A percentile compares a stretch with the other conserved stretches of the same genome.
Conservation (phyloP, 345 rosid species). For the Trapa bicornis region DNA sequence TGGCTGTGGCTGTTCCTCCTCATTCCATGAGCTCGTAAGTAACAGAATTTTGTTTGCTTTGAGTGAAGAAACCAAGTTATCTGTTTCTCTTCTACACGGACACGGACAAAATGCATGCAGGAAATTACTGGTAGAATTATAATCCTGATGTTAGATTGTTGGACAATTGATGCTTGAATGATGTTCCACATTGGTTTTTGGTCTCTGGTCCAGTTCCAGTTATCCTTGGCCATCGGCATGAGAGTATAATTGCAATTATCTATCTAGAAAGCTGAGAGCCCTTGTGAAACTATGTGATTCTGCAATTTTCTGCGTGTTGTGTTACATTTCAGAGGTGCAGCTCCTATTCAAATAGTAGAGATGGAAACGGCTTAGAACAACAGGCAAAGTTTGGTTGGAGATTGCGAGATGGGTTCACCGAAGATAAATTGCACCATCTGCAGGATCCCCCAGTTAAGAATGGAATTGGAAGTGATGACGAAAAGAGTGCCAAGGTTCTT, state of each 20-base stretch:
- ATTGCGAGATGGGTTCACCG: conserved; percentile 75
- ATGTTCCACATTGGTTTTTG: not conserved
- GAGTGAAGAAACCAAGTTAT: not conserved
- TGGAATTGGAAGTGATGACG: conserved; percentile 33
- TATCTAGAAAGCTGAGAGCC: not conserved
- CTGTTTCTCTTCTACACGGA: not conserved
- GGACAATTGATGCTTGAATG: not conserved
- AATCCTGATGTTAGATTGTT: not conserved
- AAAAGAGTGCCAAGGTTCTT: conserved; percentile 64
- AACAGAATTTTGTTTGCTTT: not conserved
- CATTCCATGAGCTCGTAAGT: conserved; percentile 38
- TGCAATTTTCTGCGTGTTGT: not conserved
- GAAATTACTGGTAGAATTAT: not conserved
- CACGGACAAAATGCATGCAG: not conserved
- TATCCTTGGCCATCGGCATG: not conserved
- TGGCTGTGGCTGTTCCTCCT: conserved; percentile 21
- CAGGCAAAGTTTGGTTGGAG: conserved; percentile 31
- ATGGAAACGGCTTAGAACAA: conserved; percentile 19
- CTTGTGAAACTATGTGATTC: not conserved
- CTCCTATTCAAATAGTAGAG: conserved; percentile 34
- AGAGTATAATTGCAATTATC: not conserved
- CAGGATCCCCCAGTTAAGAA: conserved; percentile 18
- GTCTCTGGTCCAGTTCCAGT: not conserved
- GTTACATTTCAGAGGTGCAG: conserved; percentile 34
- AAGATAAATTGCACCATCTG: conserved; percentile 31